Evolutionary conservation across 1,284 basidiomycete species (phyloP).

Genomic region (Lentinus polychrous): DNA sequence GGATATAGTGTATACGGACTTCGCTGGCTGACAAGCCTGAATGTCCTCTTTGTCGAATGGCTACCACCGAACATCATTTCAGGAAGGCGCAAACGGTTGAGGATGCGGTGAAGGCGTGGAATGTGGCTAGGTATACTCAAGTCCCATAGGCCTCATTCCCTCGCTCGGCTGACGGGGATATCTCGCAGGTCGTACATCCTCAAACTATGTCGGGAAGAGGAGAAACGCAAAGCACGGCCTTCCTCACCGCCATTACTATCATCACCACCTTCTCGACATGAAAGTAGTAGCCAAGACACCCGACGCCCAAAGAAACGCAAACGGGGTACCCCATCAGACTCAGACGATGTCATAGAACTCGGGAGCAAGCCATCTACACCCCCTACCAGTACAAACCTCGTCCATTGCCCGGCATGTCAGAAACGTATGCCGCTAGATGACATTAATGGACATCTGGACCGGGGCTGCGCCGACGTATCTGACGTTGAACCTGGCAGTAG

Average conservation of each 20-base stretch:
- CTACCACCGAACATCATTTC: conserved; percentile 49
- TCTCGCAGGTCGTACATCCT: conserved; percentile 35
- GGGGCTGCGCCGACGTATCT: conserved; percentile 33
- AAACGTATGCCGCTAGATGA: conserved; percentile 32
- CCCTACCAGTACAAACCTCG: conserved; percentile 2
- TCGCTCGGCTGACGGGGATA: neutral
- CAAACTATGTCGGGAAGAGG: conserved; percentile 29
- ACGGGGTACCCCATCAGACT: conserved; percentile 1
- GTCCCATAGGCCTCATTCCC: neutral
- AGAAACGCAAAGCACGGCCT: conserved; percentile 13
- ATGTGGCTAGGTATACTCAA: conserved; percentile 47
- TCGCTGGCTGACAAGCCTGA: conserved; percentile 48
- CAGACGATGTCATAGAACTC: conserved; percentile 12
- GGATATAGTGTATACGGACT: conserved; percentile 56
- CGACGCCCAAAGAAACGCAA: conserved; percentile 19
- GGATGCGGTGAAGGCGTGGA: conserved; percentile 56
- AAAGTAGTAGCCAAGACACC: conserved; percentile 20
- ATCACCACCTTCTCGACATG: neutral
- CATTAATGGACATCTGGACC: conserved; percentile 61
- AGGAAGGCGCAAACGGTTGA: conserved; percentile 55
- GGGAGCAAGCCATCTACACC: neutral
- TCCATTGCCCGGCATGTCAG: conserved; percentile 51
- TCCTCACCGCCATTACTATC: conserved; percentile 11
- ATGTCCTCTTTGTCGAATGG: conserved; percentile 60
- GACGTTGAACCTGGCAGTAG: conserved; percentile 11